Evolutionary conservation across 2,329 filamentous ascomycete genomes (phyloP).

Genomic region (Colletotrichum somersetense): DNA sequence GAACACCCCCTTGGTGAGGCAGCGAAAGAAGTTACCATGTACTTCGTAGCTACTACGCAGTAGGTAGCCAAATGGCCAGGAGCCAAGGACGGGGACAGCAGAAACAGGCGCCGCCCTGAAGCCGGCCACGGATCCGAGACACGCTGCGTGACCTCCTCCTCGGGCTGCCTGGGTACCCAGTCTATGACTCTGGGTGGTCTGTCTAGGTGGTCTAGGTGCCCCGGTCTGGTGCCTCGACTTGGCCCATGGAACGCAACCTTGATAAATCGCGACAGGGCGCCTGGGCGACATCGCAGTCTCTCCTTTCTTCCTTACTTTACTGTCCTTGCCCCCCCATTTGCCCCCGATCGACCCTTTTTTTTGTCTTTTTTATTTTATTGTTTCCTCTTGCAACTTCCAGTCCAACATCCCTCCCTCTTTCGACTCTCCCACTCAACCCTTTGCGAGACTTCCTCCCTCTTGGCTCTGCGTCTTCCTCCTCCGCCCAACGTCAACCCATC

Average conservation of each 20-base stretch:
- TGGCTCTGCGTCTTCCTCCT: neutral
- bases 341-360: neutral
- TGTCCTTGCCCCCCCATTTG: conserved; percentile 13
- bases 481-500: neutral
- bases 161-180: conserved; percentile 2
- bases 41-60: too few relatives aligned
- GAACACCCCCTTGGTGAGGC: too few relatives aligned
- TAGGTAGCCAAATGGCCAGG: neutral
- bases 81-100: conserved; percentile 19
- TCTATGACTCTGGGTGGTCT: neutral
- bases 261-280: conserved; percentile 30
- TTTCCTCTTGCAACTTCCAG: too few relatives aligned
- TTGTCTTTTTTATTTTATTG: neutral
- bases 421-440: neutral
- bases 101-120: conserved; percentile 32
- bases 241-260: conserved; percentile 33
- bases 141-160: conserved; percentile 37
- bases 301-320: neutral
- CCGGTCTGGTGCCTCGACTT: conserved; percentile 20
- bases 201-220: conserved; percentile 6
- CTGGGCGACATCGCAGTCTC: conserved; percentile 20
- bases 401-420: neutral
- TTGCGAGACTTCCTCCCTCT: neutral
- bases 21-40: too few relatives aligned
- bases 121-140: conserved; percentile 41